Percentiles rank a stretch among this genome's conserved stretches.
phyloP scores from a whole-genome alignment of 2,329 filamentous ascomycete species.

The Penicillium glabrum region DNA sequence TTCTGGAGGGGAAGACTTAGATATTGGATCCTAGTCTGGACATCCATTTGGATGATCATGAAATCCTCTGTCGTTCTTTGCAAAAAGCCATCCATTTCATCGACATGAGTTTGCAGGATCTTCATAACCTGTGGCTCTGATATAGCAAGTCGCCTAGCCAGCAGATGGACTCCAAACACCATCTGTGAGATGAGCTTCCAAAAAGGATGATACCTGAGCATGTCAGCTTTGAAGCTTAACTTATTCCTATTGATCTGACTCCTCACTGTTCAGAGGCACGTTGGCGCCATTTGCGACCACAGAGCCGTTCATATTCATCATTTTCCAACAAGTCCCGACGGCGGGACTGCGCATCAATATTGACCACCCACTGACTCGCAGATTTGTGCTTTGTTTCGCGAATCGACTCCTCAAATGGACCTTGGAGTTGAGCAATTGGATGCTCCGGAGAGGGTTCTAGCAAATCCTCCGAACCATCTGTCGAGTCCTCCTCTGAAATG shows the following conservation, averaged over 20 bases:
- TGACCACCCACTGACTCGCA: constrained; percentile 29
- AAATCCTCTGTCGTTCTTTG: constrained; percentile 85
- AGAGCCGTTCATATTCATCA: constrained; percentile 66
- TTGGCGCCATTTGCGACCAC: constrained; percentile 74
- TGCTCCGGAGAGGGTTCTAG: constrained; percentile 32
- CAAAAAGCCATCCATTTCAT: constrained; percentile 89
- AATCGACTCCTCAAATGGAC: constrained; percentile 48
- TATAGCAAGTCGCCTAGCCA: constrained; percentile 82
- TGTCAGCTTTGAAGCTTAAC: neutral
- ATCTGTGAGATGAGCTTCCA: constrained; percentile 91
- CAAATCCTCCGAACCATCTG: neutral
- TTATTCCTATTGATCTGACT: neutral
- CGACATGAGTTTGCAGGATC: constrained; percentile 88
- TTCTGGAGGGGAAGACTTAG: constrained; percentile 83
- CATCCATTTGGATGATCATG: constrained; percentile 72
- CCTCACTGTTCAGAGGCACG: constrained; percentile 61
- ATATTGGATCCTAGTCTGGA: constrained; percentile 75
- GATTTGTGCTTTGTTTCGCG: constrained; percentile 33
- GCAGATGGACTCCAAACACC: constrained; percentile 85
- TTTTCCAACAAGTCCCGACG: constrained; percentile 68
- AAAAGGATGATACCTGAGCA: constrained; percentile 71
- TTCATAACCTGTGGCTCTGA: constrained; percentile 83
- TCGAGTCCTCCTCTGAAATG: neutral
- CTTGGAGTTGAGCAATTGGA: constrained; percentile 44
- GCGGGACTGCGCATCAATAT: constrained; percentile 48